These are phyloP conservation scores for Tetracentron sinense DNA, from an alignment of 164 flowering plant species.

Conservation along the genomic window DNA sequence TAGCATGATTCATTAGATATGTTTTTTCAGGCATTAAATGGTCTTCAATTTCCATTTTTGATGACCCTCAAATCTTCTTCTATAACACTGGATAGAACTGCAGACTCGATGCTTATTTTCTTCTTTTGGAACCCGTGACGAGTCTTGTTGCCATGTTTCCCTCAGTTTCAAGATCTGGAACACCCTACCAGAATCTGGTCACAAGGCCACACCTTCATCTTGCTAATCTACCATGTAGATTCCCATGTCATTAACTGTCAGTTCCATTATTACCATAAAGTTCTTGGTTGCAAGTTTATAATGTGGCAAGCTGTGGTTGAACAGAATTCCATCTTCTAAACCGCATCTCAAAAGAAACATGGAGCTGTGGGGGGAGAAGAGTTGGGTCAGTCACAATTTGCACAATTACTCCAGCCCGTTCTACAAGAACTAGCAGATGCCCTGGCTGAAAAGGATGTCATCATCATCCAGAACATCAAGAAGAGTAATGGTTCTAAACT, in stretches of 20 bases:
- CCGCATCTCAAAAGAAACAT: constrained; percentile 58
- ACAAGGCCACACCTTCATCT: background rate
- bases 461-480: constrained; percentile 44
- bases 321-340: constrained; percentile 51
- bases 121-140: background rate
- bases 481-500: constrained; percentile 56
- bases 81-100: background rate
- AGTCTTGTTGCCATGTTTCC: background rate
- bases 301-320: constrained; percentile 4
- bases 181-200: background rate
- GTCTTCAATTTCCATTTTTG: no score
- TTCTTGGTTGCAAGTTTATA: background rate
- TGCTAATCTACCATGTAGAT: background rate
- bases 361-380: constrained; percentile 57
- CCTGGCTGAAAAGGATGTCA: constrained; percentile 40
- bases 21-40: no score
- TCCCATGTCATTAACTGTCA: background rate
- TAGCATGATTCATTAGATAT: no score
- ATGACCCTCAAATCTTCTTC: background rate
- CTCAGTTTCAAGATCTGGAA: no score
- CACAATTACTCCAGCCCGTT: constrained; percentile 55
- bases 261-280: no score
- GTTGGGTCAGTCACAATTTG: constrained; percentile 80
- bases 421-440: constrained; percentile 62
- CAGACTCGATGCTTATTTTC: background rate